Base-by-base conservation (phyloP, 1,284 basidiomycete species). In the Exsudoporus floridanus region DNA sequence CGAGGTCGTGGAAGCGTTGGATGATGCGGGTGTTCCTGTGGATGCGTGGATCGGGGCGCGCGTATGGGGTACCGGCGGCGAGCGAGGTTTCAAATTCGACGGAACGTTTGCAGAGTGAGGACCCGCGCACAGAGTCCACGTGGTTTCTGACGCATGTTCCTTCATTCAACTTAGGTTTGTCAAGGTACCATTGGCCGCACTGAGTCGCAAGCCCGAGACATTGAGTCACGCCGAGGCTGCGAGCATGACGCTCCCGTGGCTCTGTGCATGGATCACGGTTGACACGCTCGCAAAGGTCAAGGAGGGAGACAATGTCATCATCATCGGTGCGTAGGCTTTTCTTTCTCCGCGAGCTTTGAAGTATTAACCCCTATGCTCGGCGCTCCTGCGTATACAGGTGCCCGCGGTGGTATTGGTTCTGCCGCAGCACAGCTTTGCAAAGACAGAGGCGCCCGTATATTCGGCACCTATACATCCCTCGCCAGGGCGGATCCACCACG, bases 221-320 rank as follows among this genome's bases (percentile, higher is more conserved):
- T 33, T 69, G 27, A 58, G 49, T 25, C 70, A 69, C n/a, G 12
- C 18, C 19, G 45, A 60, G 34, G 70, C 69, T 7, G 67, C 63
- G n/a, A 71, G 67, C 39, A 69, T 69, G 58, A 67, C 67, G 0
- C 68, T 69, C 7, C 60, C 63, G 0, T 72, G 70, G 70, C 58
- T 71, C n/a, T 69, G 67, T 47, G 70, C 70, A 7, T 69, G 70
- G 70, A 72, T 72, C 54, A 70, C 69, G 2, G 66, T 69, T 13
- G 53, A 72, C 13, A 70, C 59, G 9, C 69, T 72, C 8, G 69
- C 67, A 21, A 52, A 62, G 8, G 63, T 72, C 43, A 70, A 70
- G 45, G n/a, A 59, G 25, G 69, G 66, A 12, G 67, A 69, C 27
- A 70, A 70, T 35, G 66, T 72, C 7, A 28, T 69, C 42, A 72